Evolutionary conservation across 1,284 basidiomycete genomes (phyloP).

Genomic region (Erythrobasidium hasegawianum): DNA sequence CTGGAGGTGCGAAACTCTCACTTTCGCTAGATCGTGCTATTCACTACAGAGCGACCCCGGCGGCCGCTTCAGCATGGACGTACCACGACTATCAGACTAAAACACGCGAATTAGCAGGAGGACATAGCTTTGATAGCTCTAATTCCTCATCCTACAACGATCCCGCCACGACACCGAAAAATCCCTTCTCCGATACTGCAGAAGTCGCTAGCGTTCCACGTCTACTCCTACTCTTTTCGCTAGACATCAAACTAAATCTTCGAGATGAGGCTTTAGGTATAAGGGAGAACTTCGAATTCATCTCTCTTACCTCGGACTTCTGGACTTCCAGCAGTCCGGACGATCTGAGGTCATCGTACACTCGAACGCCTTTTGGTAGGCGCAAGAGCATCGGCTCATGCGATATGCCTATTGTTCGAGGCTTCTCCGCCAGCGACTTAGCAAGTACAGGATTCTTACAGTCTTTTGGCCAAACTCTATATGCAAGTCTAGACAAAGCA

Average conservation of each 20-base stretch:
- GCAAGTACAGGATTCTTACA: constrained; percentile 14
- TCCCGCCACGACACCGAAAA: neutral
- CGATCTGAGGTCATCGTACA: neutral
- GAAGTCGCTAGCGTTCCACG: constrained; percentile 10
- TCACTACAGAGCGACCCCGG: constrained; percentile 18
- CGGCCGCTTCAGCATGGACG: constrained; percentile 16
- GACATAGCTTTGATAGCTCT: neutral
- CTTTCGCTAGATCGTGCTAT: constrained; percentile 23
- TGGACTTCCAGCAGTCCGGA: neutral
- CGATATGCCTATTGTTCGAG: constrained; percentile 15
- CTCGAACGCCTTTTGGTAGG: neutral
- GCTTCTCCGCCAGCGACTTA: constrained; percentile 6
- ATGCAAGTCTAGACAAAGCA: neutral
- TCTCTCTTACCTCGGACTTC: constrained; percentile 26
- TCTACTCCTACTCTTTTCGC: constrained; percentile 13
- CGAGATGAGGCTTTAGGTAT: neutral
- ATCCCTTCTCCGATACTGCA: neutral
- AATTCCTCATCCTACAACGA: neutral
- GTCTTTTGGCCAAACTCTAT: constrained; percentile 14
- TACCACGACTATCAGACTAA: constrained; percentile 3
- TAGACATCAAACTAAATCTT: constrained; percentile 9
- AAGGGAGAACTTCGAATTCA: constrained; percentile 27
- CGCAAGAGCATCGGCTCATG: neutral
- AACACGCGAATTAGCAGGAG: neutral
- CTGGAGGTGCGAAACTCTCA: constrained; percentile 11